Evolutionary conservation across 768 basidiomycete genomes (phyloP).

Genomic region (Tricholoma terreum): DNA sequence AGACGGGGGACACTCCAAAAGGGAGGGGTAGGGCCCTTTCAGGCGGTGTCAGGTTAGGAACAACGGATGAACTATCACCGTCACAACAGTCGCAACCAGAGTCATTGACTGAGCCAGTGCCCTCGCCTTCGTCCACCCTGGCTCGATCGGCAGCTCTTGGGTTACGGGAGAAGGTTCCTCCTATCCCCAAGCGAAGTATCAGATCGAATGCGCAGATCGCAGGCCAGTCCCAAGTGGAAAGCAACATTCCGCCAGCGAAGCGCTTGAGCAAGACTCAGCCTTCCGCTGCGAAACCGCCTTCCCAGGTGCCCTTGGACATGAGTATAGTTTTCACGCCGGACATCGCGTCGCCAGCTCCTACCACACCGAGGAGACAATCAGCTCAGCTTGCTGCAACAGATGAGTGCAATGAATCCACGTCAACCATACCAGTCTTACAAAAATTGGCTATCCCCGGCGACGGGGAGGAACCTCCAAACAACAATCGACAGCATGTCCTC

Average conservation of each 20-base stretch:
- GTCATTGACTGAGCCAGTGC: not conserved
- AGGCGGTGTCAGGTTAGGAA: constrained; percentile 12
- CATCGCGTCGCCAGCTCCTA: not conserved
- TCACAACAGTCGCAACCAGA: not conserved
- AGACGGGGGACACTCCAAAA: constrained; percentile 10
- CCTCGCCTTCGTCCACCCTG: not conserved
- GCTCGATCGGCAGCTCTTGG: constrained; percentile 2
- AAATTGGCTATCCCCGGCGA: not conserved
- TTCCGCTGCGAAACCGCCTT: not conserved
- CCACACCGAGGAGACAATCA: not conserved
- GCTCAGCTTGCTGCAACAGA: not conserved
- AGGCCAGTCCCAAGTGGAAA: not conserved
- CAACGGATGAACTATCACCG: not conserved
- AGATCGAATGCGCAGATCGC: not conserved
- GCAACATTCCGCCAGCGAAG: not conserved
- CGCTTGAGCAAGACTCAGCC: not conserved
- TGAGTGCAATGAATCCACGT: not conserved
- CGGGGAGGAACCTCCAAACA: not conserved
- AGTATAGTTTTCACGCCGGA: not conserved
- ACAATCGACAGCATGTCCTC: not conserved
- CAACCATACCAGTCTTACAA: not conserved
- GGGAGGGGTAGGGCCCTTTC: constrained; percentile 7
- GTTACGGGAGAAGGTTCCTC: not conserved
- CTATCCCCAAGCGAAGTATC: not conserved
- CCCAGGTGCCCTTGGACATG: not conserved